Evolutionary conservation across 2,329 filamentous ascomycete species (phyloP).

Genomic region (Paraconiothyrium sp.): DNA sequence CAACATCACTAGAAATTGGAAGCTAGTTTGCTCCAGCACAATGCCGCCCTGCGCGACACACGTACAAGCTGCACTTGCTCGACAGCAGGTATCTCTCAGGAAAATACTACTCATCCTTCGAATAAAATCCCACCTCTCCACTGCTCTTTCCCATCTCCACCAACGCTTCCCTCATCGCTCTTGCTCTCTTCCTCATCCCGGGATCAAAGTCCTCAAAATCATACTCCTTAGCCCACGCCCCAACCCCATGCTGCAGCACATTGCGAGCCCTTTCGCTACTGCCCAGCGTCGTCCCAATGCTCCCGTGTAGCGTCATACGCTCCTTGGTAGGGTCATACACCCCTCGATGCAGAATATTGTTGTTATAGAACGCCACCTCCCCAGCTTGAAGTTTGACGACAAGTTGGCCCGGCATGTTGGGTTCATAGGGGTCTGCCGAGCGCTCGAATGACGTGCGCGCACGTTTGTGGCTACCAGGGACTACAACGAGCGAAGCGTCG

Average conservation of each 20-base stretch:
- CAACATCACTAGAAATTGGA: no score
- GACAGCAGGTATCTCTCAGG: not conserved
- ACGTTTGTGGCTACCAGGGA: slow-evolving; percentile 79
- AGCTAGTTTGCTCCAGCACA: no score
- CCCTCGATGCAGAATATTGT: slow-evolving; percentile 83
- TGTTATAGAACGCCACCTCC: slow-evolving; percentile 88
- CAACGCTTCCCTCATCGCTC: slow-evolving; percentile 70
- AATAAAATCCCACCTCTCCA: slow-evolving; percentile 67
- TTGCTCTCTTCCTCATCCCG: slow-evolving; percentile 67
- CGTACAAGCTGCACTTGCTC: no score
- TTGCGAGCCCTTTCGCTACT: slow-evolving; percentile 70
- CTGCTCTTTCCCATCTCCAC: slow-evolving; percentile 69
- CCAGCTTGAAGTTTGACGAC: slow-evolving; percentile 74
- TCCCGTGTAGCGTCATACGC: slow-evolving; percentile 77
- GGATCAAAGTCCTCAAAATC: slow-evolving; percentile 69
- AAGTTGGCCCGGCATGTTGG: slow-evolving; percentile 69
- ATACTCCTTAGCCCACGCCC: slow-evolving; percentile 69
- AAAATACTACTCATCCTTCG: slow-evolving; percentile 42
- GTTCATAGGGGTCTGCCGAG: slow-evolving; percentile 71
- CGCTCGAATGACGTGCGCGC: slow-evolving; percentile 76
- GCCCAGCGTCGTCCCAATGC: slow-evolving; percentile 69
- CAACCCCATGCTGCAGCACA: slow-evolving; percentile 78
- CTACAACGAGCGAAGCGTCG: slow-evolving; percentile 75
- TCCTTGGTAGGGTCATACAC: slow-evolving; percentile 69
- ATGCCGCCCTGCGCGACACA: no score